Base-by-base conservation (phyloP, 345 rosid genomes). In the Ailanthus altissimus region DNA sequence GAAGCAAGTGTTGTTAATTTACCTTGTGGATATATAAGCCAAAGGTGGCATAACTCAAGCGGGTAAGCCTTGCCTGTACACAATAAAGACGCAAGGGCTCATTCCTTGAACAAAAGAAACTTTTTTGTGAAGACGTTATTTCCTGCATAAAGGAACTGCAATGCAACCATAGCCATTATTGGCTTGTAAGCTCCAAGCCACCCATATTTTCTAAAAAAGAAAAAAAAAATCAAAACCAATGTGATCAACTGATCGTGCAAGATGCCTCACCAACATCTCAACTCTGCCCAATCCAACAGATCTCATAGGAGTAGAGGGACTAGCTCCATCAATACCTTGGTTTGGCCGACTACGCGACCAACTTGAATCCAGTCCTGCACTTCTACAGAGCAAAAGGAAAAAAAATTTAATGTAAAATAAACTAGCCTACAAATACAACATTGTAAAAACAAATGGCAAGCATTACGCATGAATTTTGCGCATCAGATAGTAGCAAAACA, bases 261-360 rank as follows among this genome's bases (percentile, higher is more conserved):
- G 94, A 84, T 96, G 98, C 84, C 99, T 93, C 99, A 96, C 91
- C 98, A 96, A 88, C 98, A 92, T 88, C 89, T 96, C 97, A 80
- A 96, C 98, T 78, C 98, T 85, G 45, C 92, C 92, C 75, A 93
- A 70, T 62, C 98, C 97, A 82, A 81, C 97, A 6, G 99, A 82
- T 87, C 97, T 83, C 68, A 80, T 81, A 36, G 87, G 85, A n/a
- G 89, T 91, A 50, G 99, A 96, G 73, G 99, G 94, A 77, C 99
- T 97, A 60, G 97, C 97, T 40, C 90, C 94, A 84, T 96, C 98
- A 46, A 83, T 80, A 83, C 90, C 89, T 77, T 90, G 97, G 83
- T 79, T 81, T 62, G 93, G 91, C 96, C 91, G 93, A 82, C 87
- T 51, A 57, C 86, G 94, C 66, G 87, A 78, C 99, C 97, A 91